These are phyloP conservation scores for Ophiocordyceps sinensis DNA, from an alignment of 2,329 filamentous ascomycete species.

Conservation along the genomic window DNA sequence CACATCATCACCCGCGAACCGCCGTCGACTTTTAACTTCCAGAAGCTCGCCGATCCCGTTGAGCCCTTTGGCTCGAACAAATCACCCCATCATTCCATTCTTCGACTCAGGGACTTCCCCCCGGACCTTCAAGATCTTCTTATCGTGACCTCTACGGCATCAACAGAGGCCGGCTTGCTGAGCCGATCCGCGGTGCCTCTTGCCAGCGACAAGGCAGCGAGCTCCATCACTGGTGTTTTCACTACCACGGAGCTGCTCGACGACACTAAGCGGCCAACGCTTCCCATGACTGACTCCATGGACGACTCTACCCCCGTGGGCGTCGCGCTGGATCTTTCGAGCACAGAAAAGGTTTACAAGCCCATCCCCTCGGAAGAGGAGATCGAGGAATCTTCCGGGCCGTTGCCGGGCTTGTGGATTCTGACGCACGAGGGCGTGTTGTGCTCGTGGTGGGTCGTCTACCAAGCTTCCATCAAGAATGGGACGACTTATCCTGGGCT, in stretches of 20 bases:
- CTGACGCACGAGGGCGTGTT: slow-evolving; percentile 83
- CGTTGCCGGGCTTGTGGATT: slow-evolving; percentile 70
- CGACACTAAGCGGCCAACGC: slow-evolving; percentile 59
- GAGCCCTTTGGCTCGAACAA: slow-evolving; percentile 53
- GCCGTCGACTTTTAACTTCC: slow-evolving; percentile 49
- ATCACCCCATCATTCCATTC: slow-evolving; percentile 61
- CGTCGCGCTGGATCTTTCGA: slow-evolving; percentile 69
- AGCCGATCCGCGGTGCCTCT: slow-evolving; percentile 58
- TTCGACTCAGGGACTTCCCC: slow-evolving; percentile 65
- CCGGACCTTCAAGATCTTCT: slow-evolving; percentile 71
- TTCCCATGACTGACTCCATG: slow-evolving; percentile 51
- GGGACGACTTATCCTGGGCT: slow-evolving; percentile 62
- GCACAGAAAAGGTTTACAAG: slow-evolving; percentile 60
- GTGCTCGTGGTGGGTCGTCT: slow-evolving; percentile 81
- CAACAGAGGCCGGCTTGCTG: slow-evolving; percentile 65
- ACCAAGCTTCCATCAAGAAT: slow-evolving; percentile 68
- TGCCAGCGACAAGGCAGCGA: slow-evolving; percentile 41
- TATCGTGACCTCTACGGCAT: slow-evolving; percentile 68
- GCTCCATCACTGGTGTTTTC: slow-evolving; percentile 52
- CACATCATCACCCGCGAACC: slow-evolving; percentile 61
- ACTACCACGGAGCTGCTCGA: slow-evolving; percentile 57
- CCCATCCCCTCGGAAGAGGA: slow-evolving; percentile 66
- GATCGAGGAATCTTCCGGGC: slow-evolving; percentile 62
- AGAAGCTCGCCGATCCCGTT: slow-evolving; percentile 62
- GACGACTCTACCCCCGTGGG: slow-evolving; percentile 68